A percentile compares a stretch with the other conserved stretches of the same genome.
Conservation (phyloP, 331 rosid genomes). For the Cydonia oblonga region DNA sequence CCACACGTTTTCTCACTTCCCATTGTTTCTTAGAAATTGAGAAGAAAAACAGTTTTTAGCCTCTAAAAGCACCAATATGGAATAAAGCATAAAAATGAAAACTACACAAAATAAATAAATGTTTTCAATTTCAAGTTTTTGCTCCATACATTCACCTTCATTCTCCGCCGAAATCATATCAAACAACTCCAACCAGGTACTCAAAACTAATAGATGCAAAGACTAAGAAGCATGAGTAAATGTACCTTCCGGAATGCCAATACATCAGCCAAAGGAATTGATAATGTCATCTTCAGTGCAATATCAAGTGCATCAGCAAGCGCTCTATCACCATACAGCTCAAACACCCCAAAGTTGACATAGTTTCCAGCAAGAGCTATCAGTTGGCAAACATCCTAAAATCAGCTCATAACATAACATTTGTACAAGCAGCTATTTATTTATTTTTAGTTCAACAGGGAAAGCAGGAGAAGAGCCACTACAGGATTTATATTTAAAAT, state of each 20-base stretch:
- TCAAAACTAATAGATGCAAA: background rate
- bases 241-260: conserved; percentile 81
- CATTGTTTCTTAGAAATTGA: background rate
- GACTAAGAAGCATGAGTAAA: background rate
- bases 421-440: background rate
- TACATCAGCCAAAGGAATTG: conserved; percentile 70
- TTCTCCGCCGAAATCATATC: background rate
- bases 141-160: background rate
- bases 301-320: conserved; percentile 72
- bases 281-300: conserved; percentile 59
- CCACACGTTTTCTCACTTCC: background rate
- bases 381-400: conserved; percentile 9
- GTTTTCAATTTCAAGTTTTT: background rate
- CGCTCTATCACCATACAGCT: conserved; percentile 85
- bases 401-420: conserved; percentile 3
- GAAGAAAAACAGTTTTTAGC: background rate
- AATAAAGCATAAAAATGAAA: background rate
- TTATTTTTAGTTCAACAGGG: background rate
- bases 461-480: background rate
- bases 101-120: background rate
- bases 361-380: conserved; percentile 82
- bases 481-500: background rate
- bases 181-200: background rate
- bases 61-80: background rate
- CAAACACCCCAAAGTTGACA: conserved; percentile 91